Evolutionary conservation across 257 asterid species (phyloP).

Genomic region (Fraxinus quadrangulata): DNA sequence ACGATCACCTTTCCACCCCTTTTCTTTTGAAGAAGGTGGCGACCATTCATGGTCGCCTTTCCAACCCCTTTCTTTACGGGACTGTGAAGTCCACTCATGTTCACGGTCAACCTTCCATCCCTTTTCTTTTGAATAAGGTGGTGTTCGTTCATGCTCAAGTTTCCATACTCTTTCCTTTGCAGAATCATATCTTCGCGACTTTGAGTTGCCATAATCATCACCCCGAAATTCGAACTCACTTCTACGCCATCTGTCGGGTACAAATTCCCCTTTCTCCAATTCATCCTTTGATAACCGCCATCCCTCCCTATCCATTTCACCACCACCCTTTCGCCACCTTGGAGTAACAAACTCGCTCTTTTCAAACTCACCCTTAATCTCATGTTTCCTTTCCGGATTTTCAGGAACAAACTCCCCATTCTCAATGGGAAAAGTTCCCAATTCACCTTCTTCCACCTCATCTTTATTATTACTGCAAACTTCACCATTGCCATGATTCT

Average conservation of each 20-base stretch:
- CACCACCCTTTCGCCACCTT: constrained; percentile 59
- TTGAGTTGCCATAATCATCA: constrained; percentile 65
- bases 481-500: constrained; percentile 44
- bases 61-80: constrained; percentile 49
- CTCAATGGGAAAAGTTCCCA: constrained; percentile 85
- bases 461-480: constrained; percentile 46
- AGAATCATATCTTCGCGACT: constrained; percentile 62
- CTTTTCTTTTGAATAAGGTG: constrained; percentile 46
- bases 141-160: constrained; percentile 40
- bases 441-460: constrained; percentile 96
- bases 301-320: constrained; percentile 42
- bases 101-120: constrained; percentile 48
- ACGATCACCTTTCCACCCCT: constrained; percentile 55
- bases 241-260: constrained; percentile 74
- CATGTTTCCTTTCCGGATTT: constrained; percentile 47
- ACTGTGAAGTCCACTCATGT: constrained; percentile 37
- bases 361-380: constrained; percentile 78
- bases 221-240: constrained; percentile 45
- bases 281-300: constrained; percentile 55
- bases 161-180: constrained; percentile 44
- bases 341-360: constrained; percentile 61
- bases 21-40: constrained; percentile 52
- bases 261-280: constrained; percentile 79
- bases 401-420: constrained; percentile 61
- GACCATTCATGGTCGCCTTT: constrained; percentile 55